Conservation (phyloP, 2,329 filamentous ascomycete genomes). For the Colletotrichum melonis region DNA sequence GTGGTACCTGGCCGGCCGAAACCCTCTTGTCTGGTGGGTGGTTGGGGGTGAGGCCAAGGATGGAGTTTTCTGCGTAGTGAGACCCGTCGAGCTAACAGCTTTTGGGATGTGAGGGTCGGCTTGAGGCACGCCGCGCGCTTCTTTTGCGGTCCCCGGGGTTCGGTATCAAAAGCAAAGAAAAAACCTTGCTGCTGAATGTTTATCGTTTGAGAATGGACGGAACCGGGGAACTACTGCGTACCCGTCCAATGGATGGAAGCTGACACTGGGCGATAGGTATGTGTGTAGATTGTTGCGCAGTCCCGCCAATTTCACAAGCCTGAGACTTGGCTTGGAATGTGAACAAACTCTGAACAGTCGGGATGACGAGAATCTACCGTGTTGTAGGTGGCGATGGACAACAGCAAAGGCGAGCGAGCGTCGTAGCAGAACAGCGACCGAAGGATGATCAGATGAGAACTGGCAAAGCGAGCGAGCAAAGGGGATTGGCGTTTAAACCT, state of each 20-base stretch:
- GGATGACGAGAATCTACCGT: constrained; percentile 5
- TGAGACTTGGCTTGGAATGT: constrained; percentile 22
- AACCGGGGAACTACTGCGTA: background rate
- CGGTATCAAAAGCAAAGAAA: background rate
- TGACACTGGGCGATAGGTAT: constrained; percentile 19
- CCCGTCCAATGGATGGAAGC: background rate
- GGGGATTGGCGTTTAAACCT: constrained; percentile 36
- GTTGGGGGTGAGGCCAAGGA: constrained; percentile 30
- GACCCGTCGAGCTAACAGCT: constrained; percentile 22
- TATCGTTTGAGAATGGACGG: constrained; percentile 12
- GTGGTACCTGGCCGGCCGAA: constrained; percentile 30
- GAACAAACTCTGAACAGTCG: background rate
- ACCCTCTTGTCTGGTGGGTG: constrained; percentile 19
- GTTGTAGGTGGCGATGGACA: constrained; percentile 1
- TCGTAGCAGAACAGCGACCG: constrained; percentile 8
- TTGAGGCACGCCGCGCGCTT: constrained; percentile 1
- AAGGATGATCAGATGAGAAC: constrained; percentile 17
- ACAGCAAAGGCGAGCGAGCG: constrained; percentile 6
- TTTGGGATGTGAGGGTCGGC: background rate
- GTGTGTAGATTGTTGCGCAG: constrained; percentile 13
- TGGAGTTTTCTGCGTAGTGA: constrained; percentile 2
- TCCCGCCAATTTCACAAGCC: constrained; percentile 25
- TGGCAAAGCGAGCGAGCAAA: constrained; percentile 13
- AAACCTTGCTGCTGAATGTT: constrained; percentile 3
- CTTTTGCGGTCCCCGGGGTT: constrained; percentile 11